A percentile compares a stretch with the other conserved stretches of the same genome.
phyloP scores from a whole-genome alignment of 192 early-diverging fungal genomes.

The Umbelopsis ramanniana region DNA sequence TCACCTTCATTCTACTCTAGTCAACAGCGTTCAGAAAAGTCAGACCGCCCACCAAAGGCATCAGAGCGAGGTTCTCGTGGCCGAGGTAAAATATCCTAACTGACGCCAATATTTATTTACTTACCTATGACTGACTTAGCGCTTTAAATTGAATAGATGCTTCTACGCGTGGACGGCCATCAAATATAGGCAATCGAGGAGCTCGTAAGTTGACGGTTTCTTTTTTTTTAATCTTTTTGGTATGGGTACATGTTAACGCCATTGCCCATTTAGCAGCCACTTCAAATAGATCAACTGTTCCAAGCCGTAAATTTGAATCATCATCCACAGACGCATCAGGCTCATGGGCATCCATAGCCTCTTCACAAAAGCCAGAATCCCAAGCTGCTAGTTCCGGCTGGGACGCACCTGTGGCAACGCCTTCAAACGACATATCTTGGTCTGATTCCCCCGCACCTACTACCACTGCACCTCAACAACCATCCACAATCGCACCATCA shows the following conservation, averaged over 20 bases:
- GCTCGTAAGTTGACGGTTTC: slow-evolving; percentile 7
- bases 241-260: background rate
- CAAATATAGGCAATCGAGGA: slow-evolving; percentile 21
- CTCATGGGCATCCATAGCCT: slow-evolving; percentile 52
- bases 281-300: slow-evolving; percentile 26
- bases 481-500: slow-evolving; percentile 21
- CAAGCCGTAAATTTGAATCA: slow-evolving; percentile 19
- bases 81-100: slow-evolving; percentile 1
- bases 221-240: background rate
- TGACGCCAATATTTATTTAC: background rate
- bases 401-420: slow-evolving; percentile 19
- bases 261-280: background rate
- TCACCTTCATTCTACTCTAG: slow-evolving; percentile 18
- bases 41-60: slow-evolving; percentile 12
- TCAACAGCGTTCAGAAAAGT: slow-evolving; percentile 14
- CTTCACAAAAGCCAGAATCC: slow-evolving; percentile 17
- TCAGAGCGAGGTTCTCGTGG: slow-evolving; percentile 15
- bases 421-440: slow-evolving; percentile 26
- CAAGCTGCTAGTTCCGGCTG: slow-evolving; percentile 18
- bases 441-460: slow-evolving; percentile 20
- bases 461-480: slow-evolving; percentile 25
- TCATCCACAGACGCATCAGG: slow-evolving; percentile 30
- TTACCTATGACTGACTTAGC: too few species aligned
- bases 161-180: slow-evolving; percentile 13
- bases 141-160: background rate